Base-by-base conservation (phyloP, 75 land plant species). In the Ceratopteris richardii region DNA sequence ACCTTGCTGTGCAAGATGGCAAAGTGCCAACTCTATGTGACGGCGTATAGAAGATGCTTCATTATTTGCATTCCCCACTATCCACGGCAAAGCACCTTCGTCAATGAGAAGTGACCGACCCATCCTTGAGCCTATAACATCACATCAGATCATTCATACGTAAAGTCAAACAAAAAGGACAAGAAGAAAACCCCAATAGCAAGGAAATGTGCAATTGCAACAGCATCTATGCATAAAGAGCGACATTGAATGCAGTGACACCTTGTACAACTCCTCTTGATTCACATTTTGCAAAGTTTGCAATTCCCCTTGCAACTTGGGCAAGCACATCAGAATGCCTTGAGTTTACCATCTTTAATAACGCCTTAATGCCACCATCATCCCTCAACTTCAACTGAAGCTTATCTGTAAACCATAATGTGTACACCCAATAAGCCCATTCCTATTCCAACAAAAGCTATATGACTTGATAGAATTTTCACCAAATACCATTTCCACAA, bases 201-300 rank as follows among this genome's bases (percentile, higher is more conserved):
- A n/a, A n/a, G n/a, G n/a, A n/a, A n/a, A n/a, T n/a, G n/a, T n/a
- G n/a, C n/a, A n/a, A n/a, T n/a, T n/a, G n/a, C n/a, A n/a, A n/a
- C n/a, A n/a, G n/a, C n/a, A n/a, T n/a, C n/a, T n/a, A n/a, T n/a
- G n/a, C n/a, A n/a, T n/a, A n/a, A n/a, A n/a, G n/a, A n/a, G n/a
- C n/a, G n/a, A n/a, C n/a, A n/a, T n/a, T n/a, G n/a, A n/a, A n/a
- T n/a, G n/a, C n/a, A n/a, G n/a, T n/a, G n/a, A n/a, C n/a, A 85
- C 85, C 85, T 67, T 80, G 84, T 51, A 53, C 59, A 20, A 64
- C 65, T 64, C 60, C 73, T 21, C 88, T 72, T 43, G 91, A 75
- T 67, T 87, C 91, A 53, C 87, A 83, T 44, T 87, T 87, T 31
- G 87, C 81, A 63, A 80, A 87, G 62, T 87, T 87, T 27, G 91